Base-by-base conservation (phyloP, 1,139 yeast genomes). In the Candida neerlandica region DNA sequence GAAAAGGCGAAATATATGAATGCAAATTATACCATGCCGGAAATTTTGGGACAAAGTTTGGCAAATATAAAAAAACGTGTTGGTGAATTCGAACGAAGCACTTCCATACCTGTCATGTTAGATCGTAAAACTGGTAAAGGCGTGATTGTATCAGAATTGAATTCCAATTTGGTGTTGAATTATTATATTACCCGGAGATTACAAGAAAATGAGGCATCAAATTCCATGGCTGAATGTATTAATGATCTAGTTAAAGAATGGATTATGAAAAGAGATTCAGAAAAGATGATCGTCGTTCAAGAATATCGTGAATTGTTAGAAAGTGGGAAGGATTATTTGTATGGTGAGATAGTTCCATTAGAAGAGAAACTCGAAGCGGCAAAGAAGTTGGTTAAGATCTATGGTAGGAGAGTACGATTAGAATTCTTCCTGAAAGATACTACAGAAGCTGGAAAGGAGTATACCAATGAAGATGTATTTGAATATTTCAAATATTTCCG, bases 311-410 rank as follows among this genome's bases (percentile, higher is more conserved):
- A 60, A n/a, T 54, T 72, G 14, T 51, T 69, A 41, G 55, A 58
- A 34, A 54, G 51, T 39, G 78, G 78, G 0, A 57, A 61, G 40
- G 73, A 69, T 47, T 62, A 71, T 34, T 57, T 62, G 43, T 56
- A 55, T 39, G 78, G 78, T 2, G 51, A 66, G 51, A 55, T 73
- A n/a, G 62, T 70, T 26, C 54, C 63, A 9, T 50, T 60, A 5
- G 64, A 54, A 18, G 62, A 58, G 15, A 46, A 47, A 39, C 21
- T 21, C 10, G 37, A 14, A 21, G 41, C 41, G 18, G 23, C 16
- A 12, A 27, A 33, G 21, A 30, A 23, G 15, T 16, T 45, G 14
- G 6, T 27, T 4, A 19, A 14, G 14, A 23, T 40, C 2, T 5
- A 19, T n/a, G 48, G 48, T n/a, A 23, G 12, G 19, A 32, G 43